phyloP scores from a whole-genome alignment of 441 rosid genomes.

The Omphalea diandra region DNA sequence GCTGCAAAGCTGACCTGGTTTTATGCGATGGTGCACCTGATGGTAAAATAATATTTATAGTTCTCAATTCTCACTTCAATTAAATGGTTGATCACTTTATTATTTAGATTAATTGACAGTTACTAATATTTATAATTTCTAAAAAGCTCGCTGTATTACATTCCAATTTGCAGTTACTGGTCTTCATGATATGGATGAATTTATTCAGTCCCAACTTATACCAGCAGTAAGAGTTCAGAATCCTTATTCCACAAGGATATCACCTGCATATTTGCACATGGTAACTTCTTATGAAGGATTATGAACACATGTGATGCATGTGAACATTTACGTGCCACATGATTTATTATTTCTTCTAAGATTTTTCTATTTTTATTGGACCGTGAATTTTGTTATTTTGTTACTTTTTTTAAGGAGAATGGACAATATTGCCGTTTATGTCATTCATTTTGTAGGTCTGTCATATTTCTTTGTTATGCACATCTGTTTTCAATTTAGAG shows the following conservation, averaged over 20 bases:
- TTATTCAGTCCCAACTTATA: slow-evolving; percentile 95
- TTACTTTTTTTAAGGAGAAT: too few species aligned
- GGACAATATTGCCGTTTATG: too few species aligned
- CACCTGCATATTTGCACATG: neutral
- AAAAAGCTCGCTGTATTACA: slow-evolving; percentile 17
- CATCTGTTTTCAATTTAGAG: too few species aligned
- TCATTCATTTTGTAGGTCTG: too few species aligned
- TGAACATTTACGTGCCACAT: neutral
- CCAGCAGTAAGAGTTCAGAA: slow-evolving; percentile 68
- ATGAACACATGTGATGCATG: neutral
- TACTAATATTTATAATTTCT: slow-evolving; percentile 8
- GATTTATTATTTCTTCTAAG: neutral
- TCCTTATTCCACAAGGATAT: neutral
- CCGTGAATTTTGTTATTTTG: too few species aligned
- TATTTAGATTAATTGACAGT: neutral
- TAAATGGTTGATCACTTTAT: slow-evolving; percentile 10
- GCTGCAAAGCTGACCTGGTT: slow-evolving; percentile 96
- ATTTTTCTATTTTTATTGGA: too few species aligned
- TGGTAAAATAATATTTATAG: slow-evolving; percentile 46
- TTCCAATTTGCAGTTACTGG: slow-evolving; percentile 74
- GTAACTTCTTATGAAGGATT: neutral
- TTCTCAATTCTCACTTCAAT: slow-evolving; percentile 7
- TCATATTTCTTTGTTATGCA: too few species aligned
- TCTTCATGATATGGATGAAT: slow-evolving; percentile 99
- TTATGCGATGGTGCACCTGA: slow-evolving; percentile 99